These are phyloP conservation scores for Paulownia fortunei DNA, from an alignment of 257 asterid genomes.

Conservation along the genomic window DNA sequence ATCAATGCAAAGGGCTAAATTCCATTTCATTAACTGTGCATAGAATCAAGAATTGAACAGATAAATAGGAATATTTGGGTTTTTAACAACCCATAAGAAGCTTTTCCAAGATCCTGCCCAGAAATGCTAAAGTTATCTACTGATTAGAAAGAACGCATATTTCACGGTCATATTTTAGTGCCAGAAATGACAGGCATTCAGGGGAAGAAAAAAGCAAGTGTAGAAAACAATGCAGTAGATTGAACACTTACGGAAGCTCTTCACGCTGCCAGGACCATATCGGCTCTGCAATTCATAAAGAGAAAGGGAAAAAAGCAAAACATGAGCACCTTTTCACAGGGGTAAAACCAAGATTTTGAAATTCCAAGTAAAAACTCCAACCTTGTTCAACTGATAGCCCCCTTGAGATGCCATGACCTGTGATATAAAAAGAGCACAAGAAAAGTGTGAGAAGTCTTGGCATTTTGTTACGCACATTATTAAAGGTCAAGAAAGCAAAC, in stretches of 20 bases:
- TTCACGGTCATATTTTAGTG: too few species aligned
- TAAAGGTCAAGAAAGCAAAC: neutral
- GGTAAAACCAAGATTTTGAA: neutral
- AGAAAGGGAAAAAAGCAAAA: neutral
- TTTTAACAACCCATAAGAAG: neutral
- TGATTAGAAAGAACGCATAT: neutral
- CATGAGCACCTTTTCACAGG: neutral
- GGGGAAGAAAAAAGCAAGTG: neutral
- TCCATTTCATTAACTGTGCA: too few species aligned
- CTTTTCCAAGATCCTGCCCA: neutral
- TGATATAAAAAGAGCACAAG: neutral
- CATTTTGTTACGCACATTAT: neutral
- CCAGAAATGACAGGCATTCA: neutral
- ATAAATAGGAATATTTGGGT: neutral
- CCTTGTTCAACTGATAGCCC: slow-evolving; percentile 27
- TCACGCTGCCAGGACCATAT: slow-evolving; percentile 58
- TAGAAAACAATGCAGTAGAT: neutral
- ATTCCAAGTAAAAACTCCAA: slow-evolving; percentile 6
- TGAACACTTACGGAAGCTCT: slow-evolving; percentile 53
- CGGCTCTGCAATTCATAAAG: slow-evolving; percentile 27
- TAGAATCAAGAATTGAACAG: neutral
- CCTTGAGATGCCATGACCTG: slow-evolving; percentile 41
- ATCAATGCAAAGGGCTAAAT: too few species aligned
- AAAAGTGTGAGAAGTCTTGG: neutral
- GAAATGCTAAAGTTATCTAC: neutral